These are phyloP conservation scores for Xylariaceae sp. DNA, from an alignment of 2,329 filamentous ascomycete genomes.

Conservation along the genomic window DNA sequence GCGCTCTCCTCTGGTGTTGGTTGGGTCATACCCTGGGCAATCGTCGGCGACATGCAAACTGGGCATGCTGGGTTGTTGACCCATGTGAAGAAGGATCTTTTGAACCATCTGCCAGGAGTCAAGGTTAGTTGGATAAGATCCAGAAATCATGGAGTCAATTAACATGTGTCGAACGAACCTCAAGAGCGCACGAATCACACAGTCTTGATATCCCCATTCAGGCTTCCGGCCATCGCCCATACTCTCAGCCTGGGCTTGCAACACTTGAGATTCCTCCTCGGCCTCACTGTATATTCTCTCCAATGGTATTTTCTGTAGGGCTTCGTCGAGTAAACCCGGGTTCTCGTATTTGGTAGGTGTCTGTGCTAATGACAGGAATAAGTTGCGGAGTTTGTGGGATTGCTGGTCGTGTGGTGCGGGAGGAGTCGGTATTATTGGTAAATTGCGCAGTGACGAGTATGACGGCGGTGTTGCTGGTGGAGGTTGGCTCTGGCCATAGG, in stretches of 20 bases:
- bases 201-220: slow-evolving; percentile 97
- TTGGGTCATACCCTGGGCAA: slow-evolving; percentile 77
- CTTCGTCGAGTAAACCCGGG: slow-evolving; percentile 89
- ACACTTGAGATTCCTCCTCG: slow-evolving; percentile 86
- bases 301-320: slow-evolving; percentile 78
- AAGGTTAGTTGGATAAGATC: slow-evolving; percentile 6
- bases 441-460: slow-evolving; percentile 60
- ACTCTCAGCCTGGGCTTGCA: slow-evolving; percentile 83
- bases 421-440: slow-evolving; percentile 70
- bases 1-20: slow-evolving; percentile 87
- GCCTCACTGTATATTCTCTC: slow-evolving; percentile 92
- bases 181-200: slow-evolving; percentile 83
- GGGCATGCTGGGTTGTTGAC: slow-evolving; percentile 92
- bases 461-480: slow-evolving; percentile 47
- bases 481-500: slow-evolving; percentile 24
- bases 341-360: slow-evolving; percentile 96
- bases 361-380: slow-evolving; percentile 79
- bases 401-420: slow-evolving; percentile 63
- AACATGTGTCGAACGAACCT: slow-evolving; percentile 52
- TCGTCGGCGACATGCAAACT: slow-evolving; percentile 76
- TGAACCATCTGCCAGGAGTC: slow-evolving; percentile 73
- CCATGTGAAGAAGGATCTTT: slow-evolving; percentile 90
- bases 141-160: slow-evolving; percentile 13
- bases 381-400: slow-evolving; percentile 74
- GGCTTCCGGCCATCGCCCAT: slow-evolving; percentile 76